Conservation (phyloP, 1,284 basidiomycete species). For the Malassezia pachydermatis region DNA sequence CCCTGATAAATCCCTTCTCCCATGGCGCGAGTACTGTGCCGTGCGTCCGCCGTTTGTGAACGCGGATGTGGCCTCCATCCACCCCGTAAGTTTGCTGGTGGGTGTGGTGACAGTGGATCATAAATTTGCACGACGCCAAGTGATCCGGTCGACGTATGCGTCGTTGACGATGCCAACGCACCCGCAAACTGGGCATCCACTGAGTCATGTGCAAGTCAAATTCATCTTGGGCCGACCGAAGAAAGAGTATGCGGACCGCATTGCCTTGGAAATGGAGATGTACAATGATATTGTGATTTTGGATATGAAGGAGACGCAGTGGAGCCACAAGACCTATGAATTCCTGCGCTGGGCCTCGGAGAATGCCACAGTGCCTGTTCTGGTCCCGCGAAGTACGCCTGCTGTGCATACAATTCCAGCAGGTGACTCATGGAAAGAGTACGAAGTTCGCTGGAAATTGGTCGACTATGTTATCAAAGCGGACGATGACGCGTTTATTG, state of each 20-base stretch:
- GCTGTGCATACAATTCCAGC: constrained; percentile 61
- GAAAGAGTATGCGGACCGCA: constrained; percentile 64
- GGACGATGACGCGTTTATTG: constrained; percentile 44
- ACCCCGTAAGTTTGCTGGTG: constrained; percentile 77
- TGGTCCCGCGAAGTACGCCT: constrained; percentile 7
- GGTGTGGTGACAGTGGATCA: constrained; percentile 81
- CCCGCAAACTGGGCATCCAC: constrained; percentile 40
- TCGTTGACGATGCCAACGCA: constrained; percentile 54
- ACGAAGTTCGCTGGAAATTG: constrained; percentile 42
- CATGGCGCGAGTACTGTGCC: constrained; percentile 85
- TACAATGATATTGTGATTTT: constrained; percentile 82
- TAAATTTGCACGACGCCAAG: constrained; percentile 67
- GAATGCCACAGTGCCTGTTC: constrained; percentile 76
- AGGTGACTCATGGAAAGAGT: constrained; percentile 16
- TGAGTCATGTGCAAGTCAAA: constrained; percentile 68
- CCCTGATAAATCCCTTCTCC: constrained; percentile 84
- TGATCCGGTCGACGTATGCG: constrained; percentile 82
- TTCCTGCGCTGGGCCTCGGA: constrained; percentile 78
- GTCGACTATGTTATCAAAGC: constrained; percentile 47
- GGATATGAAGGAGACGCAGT: constrained; percentile 81
- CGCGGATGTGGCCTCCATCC: constrained; percentile 56
- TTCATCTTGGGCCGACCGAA: constrained; percentile 83
- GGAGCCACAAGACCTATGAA: constrained; percentile 70
- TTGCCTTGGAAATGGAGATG: constrained; percentile 81
- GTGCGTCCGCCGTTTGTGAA: constrained; percentile 51